Conservation (phyloP, 352 stramenopile species). For the Phytophthora hybrid region DNA sequence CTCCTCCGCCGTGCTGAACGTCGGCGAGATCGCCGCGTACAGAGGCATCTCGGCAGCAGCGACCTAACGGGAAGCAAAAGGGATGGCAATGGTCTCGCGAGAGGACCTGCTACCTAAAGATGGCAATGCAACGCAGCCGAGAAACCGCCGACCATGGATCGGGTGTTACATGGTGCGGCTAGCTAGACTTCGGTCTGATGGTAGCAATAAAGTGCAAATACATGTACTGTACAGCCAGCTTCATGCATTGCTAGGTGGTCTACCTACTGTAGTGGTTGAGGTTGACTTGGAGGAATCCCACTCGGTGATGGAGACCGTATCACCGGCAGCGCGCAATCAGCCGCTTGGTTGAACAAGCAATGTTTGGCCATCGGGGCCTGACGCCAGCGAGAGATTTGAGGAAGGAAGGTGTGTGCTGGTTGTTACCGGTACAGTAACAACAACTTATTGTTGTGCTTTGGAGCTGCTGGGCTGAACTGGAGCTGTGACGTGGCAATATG, state of each 20-base stretch:
- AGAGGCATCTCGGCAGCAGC: slow-evolving; percentile 50
- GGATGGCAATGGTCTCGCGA: neutral
- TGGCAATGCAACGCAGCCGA: neutral
- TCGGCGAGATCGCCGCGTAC: slow-evolving; percentile 69
- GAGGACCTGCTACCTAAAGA: slow-evolving; percentile 1
- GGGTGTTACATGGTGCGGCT: slow-evolving; percentile 15
- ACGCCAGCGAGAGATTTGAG: slow-evolving; percentile 17
- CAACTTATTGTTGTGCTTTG: slow-evolving; percentile 1
- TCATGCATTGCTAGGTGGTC: too few species aligned
- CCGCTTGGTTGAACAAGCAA: slow-evolving; percentile 16
- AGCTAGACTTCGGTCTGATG: neutral
- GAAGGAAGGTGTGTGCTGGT: slow-evolving; percentile 4
- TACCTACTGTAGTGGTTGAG: slow-evolving; percentile 4
- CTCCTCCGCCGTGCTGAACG: slow-evolving; percentile 62
- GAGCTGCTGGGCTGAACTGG: neutral
- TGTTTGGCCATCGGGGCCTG: neutral
- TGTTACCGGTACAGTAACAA: too few species aligned
- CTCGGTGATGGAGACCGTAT: slow-evolving; percentile 19
- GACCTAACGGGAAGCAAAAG: neutral
- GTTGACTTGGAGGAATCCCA: slow-evolving; percentile 17
- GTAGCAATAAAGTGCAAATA: too few species aligned
- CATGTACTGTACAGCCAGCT: too few species aligned
- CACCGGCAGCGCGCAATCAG: slow-evolving; percentile 18
- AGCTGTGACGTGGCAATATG: slow-evolving; percentile 29
- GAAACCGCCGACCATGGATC: slow-evolving; percentile 21